Conservation (phyloP, 2,329 filamentous ascomycete species). For the Chaetothyriales sp. region DNA sequence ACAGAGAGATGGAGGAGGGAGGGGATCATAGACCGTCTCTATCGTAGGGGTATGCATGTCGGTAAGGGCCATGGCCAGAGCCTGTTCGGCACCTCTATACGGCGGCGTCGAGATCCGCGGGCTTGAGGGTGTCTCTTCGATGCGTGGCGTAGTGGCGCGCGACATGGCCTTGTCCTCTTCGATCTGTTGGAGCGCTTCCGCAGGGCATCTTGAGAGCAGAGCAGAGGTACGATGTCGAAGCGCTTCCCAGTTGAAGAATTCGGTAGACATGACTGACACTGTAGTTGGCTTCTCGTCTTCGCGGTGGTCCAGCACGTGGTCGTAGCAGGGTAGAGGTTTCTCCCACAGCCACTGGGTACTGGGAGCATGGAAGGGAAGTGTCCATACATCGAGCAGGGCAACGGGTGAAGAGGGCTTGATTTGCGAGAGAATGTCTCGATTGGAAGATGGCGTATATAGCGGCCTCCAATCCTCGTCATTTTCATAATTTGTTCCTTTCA, state of each 20-base stretch:
- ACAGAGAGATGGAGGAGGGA: constrained; percentile 2
- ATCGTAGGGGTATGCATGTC: not conserved
- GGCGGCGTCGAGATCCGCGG: not conserved
- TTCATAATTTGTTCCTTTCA: constrained; percentile 11
- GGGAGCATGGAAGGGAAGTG: constrained; percentile 54
- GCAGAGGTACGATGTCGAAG: constrained; percentile 58
- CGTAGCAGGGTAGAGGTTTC: constrained; percentile 60
- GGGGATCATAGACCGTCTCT: not conserved
- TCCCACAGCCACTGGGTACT: constrained; percentile 51
- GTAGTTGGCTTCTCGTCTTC: constrained; percentile 32
- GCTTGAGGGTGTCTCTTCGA: not conserved
- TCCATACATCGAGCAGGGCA: constrained; percentile 70
- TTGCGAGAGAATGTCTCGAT: constrained; percentile 47
- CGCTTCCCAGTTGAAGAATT: constrained; percentile 64
- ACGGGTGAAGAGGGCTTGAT: constrained; percentile 54
- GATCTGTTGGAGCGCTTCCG: not conserved
- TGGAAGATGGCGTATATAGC: constrained; percentile 45
- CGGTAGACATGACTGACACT: constrained; percentile 59
- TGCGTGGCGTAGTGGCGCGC: not conserved
- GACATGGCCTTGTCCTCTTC: not conserved
- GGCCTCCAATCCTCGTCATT: constrained; percentile 31
- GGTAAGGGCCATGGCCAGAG: not conserved
- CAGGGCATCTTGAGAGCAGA: constrained; percentile 46
- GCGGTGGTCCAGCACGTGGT: constrained; percentile 35
- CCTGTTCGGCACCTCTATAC: not conserved